Evolutionary conservation across 2,329 filamentous ascomycete genomes (phyloP).

Genomic region (Aaosphaeria arxii): DNA sequence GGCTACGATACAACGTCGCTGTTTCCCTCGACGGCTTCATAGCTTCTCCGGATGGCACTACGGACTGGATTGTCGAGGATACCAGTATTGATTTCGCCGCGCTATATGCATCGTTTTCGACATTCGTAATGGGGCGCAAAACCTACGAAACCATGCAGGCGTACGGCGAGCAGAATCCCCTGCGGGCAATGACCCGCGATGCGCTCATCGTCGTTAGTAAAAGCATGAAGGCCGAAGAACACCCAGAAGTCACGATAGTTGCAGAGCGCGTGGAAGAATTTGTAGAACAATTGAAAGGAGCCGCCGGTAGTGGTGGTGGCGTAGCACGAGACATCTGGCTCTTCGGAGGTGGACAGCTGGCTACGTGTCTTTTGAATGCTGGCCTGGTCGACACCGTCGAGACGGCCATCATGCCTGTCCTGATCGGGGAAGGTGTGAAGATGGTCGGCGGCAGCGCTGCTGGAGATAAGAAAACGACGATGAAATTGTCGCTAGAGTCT

Average conservation of each 20-base stretch:
- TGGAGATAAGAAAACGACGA: not conserved
- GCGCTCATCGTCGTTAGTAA: conserved; percentile 2
- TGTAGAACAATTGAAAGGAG: not conserved
- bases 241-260: not conserved
- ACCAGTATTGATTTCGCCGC: conserved; percentile 2
- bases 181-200: not conserved
- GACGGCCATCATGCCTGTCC: conserved; percentile 3
- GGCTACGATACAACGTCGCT: conserved; percentile 4
- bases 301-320: not conserved
- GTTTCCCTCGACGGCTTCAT: conserved; percentile 6
- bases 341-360: not conserved
- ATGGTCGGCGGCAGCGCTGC: not conserved
- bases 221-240: not conserved
- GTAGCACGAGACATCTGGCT: not conserved
- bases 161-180: conserved; percentile 2
- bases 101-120: conserved; percentile 3
- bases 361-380: not conserved
- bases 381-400: conserved; percentile 4
- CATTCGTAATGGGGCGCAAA: conserved; percentile 4
- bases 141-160: conserved; percentile 3
- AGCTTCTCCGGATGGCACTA: conserved; percentile 1
- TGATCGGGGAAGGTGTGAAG: conserved; percentile 3
- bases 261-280: not conserved
- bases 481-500: not conserved
- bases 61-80: conserved; percentile 4